phyloP scores from a whole-genome alignment of 345 rosid species.

The Aquilaria yunnanensis region DNA sequence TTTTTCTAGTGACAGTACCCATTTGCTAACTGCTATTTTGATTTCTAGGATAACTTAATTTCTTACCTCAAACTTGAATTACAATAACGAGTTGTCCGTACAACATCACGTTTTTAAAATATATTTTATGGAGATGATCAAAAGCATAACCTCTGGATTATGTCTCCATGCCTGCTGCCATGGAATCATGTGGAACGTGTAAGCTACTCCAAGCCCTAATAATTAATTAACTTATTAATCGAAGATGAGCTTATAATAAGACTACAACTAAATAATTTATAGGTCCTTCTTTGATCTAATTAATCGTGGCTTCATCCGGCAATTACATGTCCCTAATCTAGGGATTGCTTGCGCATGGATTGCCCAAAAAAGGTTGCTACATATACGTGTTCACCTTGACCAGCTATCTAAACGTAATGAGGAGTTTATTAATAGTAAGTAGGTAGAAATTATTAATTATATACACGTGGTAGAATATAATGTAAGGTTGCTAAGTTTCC shows the following conservation, averaged over 20 bases:
- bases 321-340: conserved; percentile 23
- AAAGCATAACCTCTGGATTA: conserved; percentile 10
- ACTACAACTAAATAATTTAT: too few species aligned
- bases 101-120: neutral
- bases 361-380: conserved; percentile 17
- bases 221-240: neutral
- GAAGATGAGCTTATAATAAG: neutral
- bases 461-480: neutral
- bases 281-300: too few species aligned
- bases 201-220: neutral
- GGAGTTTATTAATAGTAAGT: neutral
- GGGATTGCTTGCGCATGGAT: conserved; percentile 24
- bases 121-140: conserved; percentile 2
- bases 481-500: conserved; percentile 1
- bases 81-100: too few species aligned
- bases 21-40: too few species aligned
- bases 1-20: too few species aligned
- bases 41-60: too few species aligned
- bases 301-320: conserved; percentile 8
- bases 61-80: too few species aligned
- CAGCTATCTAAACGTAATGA: neutral
- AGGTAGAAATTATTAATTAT: neutral
- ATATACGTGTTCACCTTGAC: conserved; percentile 23
- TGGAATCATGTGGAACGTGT: conserved; percentile 12
- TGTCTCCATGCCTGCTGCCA: conserved; percentile 23